Evolutionary conservation across 345 rosid genomes (phyloP), one percentile per base, ranked within the genome.

Genomic region (Salix koriyanagi): DNA sequence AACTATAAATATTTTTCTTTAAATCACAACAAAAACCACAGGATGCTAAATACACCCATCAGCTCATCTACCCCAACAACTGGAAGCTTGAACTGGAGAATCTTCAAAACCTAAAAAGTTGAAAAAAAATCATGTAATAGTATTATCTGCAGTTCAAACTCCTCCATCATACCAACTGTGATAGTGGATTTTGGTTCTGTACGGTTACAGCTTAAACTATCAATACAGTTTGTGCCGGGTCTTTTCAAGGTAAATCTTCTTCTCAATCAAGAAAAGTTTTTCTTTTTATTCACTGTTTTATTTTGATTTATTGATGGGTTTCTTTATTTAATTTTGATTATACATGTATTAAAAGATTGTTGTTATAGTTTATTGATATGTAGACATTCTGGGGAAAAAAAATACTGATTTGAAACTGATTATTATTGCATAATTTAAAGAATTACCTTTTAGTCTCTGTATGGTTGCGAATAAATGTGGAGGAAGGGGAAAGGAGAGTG

Each of bases 161-260:
- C 54, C 32, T 0, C 50, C 39, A 28, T 15, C 64, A 23, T 58
- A 64, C 36, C 39, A 48, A 64, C 50, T 16, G 10, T 48, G 15
- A 9, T 21, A 46, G 54, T 30, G n/a, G 75, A 8, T 36, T 37
- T 32, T 23, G 18, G 18, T 36, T 60, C 58, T 67, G 13, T 34
- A 6, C 28, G 11, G 4, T 50, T 34, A 16, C 18, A 14, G 48
- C 58, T 41, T 36, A 42, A 19, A 28, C 12, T 37, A 41, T 50
- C 23, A 13, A 5, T 62, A n/a, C 72, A 12, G 14, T 41, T 77
- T 32, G 26, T 25, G 52, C 44, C 37, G 64, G 71, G 34, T 15
- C 71, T 66, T 50, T 50, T 50, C 75, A 70, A 46, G 80, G 75
- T 71, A 37, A 58, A 12, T n/a, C 25, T 37, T 76, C 42, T 10